Evolutionary conservation across 2,329 filamentous ascomycete species (phyloP).

Genomic region (Aspergillus udagawae): DNA sequence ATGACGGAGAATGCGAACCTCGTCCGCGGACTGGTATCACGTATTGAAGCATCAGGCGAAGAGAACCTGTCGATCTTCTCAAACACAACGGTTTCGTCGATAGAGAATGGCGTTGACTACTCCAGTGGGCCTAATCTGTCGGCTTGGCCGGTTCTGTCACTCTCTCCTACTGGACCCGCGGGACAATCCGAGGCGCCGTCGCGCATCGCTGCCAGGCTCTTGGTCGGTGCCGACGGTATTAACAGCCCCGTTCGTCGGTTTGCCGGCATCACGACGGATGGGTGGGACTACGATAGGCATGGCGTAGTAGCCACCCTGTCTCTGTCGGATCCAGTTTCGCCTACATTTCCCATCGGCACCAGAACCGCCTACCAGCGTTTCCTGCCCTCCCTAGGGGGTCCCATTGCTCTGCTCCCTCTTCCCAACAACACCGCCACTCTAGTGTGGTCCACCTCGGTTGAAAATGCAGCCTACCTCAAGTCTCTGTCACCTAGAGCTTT

Average conservation of each 20-base stretch:
- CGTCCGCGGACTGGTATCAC: conserved; percentile 69
- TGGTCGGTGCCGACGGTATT: conserved; percentile 90
- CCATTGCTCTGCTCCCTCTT: conserved; percentile 84
- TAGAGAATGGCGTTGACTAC: conserved; percentile 66
- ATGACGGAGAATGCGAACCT: conserved; percentile 96
- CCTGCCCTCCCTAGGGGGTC: conserved; percentile 71
- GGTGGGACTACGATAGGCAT: conserved; percentile 91
- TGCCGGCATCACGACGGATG: conserved; percentile 76
- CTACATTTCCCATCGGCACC: conserved; percentile 33
- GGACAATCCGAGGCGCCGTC: conserved; percentile 31
- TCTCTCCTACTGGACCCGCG: conserved; percentile 52
- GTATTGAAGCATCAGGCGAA: conserved; percentile 64
- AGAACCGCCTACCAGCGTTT: conserved; percentile 94
- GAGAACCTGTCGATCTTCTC: conserved; percentile 65
- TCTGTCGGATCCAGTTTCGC: conserved; percentile 49
- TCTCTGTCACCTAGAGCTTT: conserved; percentile 69
- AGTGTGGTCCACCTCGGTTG: conserved; percentile 90
- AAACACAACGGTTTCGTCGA: conserved; percentile 72
- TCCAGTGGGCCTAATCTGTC: conserved; percentile 69
- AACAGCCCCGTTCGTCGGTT: conserved; percentile 92
- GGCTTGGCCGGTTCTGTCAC: conserved; percentile 79
- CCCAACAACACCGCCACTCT: conserved; percentile 79
- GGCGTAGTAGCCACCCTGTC: conserved; percentile 87
- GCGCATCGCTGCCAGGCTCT: conserved; percentile 71
- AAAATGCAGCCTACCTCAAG: conserved; percentile 75